Conservation (phyloP, 345 rosid genomes). For the Syzygium jambos region DNA sequence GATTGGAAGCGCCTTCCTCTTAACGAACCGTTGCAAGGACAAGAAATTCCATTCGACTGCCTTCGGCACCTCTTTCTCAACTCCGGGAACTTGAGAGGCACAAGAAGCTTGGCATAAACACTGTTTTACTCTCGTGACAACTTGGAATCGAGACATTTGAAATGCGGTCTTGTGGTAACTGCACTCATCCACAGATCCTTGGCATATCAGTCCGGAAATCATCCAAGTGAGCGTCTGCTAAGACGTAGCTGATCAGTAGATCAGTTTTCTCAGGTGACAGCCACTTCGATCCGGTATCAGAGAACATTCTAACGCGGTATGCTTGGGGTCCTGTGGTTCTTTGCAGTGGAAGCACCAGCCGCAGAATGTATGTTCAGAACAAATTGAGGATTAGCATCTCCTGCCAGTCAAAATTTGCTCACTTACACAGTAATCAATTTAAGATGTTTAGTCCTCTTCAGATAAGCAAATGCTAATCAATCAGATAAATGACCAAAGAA, state of each 20-base stretch:
- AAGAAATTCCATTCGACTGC: neutral
- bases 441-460: neutral
- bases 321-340: slow-evolving; percentile 43
- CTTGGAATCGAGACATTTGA: slow-evolving; percentile 65
- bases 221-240: slow-evolving; percentile 49
- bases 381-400: neutral
- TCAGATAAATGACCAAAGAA: neutral
- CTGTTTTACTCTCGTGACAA: slow-evolving; percentile 11
- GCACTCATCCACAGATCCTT: slow-evolving; percentile 51
- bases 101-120: slow-evolving; percentile 32
- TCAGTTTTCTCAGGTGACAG: slow-evolving; percentile 35
- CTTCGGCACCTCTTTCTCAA: slow-evolving; percentile 19
- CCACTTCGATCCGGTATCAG: slow-evolving; percentile 20
- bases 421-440: neutral
- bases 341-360: slow-evolving; percentile 43
- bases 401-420: neutral
- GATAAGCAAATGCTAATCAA: neutral
- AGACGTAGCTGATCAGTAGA: slow-evolving; percentile 60
- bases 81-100: slow-evolving; percentile 53
- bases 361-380: slow-evolving; percentile 14
- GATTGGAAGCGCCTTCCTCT: neutral
- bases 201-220: slow-evolving; percentile 47
- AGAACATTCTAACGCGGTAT: slow-evolving; percentile 47
- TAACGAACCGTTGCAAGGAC: slow-evolving; percentile 1
- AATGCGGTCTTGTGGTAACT: slow-evolving; percentile 33